Evolutionary conservation across 331 rosid genomes (phyloP), one percentile per base, ranked within the genome.

Genomic region (Ulmus americana): DNA sequence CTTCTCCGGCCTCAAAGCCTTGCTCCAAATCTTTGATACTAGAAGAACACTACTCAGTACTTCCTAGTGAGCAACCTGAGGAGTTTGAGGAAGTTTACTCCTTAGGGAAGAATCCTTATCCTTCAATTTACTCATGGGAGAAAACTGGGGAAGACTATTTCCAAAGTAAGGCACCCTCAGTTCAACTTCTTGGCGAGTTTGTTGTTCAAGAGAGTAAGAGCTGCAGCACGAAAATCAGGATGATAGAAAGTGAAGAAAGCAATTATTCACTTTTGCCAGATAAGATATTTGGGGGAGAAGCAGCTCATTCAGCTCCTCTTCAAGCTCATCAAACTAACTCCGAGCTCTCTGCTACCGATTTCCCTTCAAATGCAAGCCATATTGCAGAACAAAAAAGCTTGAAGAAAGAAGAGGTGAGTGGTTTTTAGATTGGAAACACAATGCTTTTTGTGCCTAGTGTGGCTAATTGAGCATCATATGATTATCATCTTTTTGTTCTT

Each of bases 161-260:
- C 40, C 61, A 65, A 4, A 64, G 71, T 63, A 63, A 28, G 47
- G 82, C 71, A 11, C 84, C 87, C 28, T 45, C 73, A 51, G 69
- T 79, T 55, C 69, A 76, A 65, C 69, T 82, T 42, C 87, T 79
- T 6, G 67, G 80, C 6, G 84, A 82, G 78, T 65, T 79, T 68
- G 82, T 48, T 38, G 62, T 79, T 28, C 74, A 67, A 45, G 81
- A 75, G 42, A 65, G 57, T 39, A 72, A 66, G 18, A 51, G 52
- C 28, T 44, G 39, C 39, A 48, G 35, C 12, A 18, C 58, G 68
- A 72, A 65, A 48, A 55, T 43, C 63, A 62, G 49, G 62, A 53
- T 2, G 38, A 54, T 8, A 45, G 76, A 76, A 56, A 45, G 9
- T 45, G 77, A 76, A 47, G 72, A 59, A 51, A 73, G 62, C 74